phyloP scores from a whole-genome alignment of 108 stramenopile species.

The Nannochloropsis salina region DNA sequence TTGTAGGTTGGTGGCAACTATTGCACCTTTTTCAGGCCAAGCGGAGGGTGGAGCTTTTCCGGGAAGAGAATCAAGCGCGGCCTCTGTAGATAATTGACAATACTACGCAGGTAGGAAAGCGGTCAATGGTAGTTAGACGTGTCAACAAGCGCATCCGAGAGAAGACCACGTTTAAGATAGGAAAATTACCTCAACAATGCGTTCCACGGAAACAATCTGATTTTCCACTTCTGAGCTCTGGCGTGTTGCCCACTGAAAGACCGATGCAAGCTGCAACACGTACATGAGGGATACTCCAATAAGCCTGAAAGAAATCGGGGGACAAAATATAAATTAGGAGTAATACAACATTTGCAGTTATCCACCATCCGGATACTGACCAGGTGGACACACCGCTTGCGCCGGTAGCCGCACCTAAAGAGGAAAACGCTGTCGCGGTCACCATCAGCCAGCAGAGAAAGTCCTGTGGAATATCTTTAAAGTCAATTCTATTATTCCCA shows the following conservation, averaged over 20 bases:
- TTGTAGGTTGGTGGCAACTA: slow-evolving; percentile 39
- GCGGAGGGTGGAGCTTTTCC: slow-evolving; percentile 26
- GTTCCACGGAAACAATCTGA: slow-evolving; percentile 84
- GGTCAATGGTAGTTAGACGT: too few species aligned
- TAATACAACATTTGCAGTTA: not conserved
- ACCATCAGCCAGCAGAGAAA: not conserved
- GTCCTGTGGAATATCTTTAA: too few species aligned
- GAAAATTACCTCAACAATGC: slow-evolving; percentile 56
- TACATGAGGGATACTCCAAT: slow-evolving; percentile 45
- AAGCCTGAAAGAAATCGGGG: not conserved
- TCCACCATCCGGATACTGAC: too few species aligned
- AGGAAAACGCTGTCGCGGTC: slow-evolving; percentile 58
- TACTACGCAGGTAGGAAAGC: not conserved
- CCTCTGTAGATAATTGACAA: slow-evolving; percentile 36
- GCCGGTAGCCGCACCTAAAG: slow-evolving; percentile 41
- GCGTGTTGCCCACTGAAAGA: slow-evolving; percentile 59
- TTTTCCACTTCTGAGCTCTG: slow-evolving; percentile 82
- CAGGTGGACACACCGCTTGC: too few species aligned
- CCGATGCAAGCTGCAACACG: slow-evolving; percentile 47
- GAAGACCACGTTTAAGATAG: too few species aligned
- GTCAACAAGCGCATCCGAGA: too few species aligned
- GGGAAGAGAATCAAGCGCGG: slow-evolving; percentile 20
- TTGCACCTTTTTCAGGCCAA: slow-evolving; percentile 48
- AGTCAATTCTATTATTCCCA: too few species aligned
- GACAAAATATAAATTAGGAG: too few species aligned